These are phyloP conservation scores for Metschnikowia continentalis DNA, from an alignment of 805 yeast species.

Conservation along the genomic window DNA sequence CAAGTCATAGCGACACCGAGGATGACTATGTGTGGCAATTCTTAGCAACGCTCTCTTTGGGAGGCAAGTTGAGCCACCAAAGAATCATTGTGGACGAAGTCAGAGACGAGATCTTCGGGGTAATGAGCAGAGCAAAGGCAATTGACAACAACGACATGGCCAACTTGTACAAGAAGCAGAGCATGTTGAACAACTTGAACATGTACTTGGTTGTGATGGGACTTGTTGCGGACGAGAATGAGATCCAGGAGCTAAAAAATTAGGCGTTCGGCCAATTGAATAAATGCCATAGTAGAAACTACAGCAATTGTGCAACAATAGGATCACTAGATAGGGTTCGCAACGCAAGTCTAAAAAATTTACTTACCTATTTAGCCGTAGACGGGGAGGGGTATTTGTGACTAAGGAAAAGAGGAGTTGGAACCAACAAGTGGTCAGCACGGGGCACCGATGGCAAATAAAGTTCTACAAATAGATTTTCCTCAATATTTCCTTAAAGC, in stretches of 20 bases:
- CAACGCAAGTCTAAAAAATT: neutral
- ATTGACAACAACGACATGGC: constrained; percentile 46
- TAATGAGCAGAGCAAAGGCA: constrained; percentile 72
- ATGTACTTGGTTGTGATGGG: constrained; percentile 96
- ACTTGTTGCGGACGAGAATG: constrained; percentile 83
- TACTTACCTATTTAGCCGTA: neutral
- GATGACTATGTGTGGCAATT: constrained; percentile 95
- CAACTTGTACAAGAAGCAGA: constrained; percentile 46
- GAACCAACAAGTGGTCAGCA: no score
- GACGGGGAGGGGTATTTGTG: no score
- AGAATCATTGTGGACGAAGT: constrained; percentile 91
- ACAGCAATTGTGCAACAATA: neutral
- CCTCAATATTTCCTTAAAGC: no score
- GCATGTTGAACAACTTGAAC: constrained; percentile 74
- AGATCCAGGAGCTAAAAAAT: constrained; percentile 65
- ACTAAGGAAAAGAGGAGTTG: no score
- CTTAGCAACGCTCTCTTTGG: constrained; percentile 86
- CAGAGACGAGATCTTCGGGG: constrained; percentile 87
- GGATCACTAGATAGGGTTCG: neutral
- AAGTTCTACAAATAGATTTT: no score
- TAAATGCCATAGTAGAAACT: neutral
- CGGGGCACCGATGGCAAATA: no score
- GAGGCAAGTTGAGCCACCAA: constrained; percentile 88
- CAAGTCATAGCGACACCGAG: constrained; percentile 42
- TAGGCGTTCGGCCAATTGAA: constrained; percentile 6